Evolutionary conservation across 768 basidiomycete genomes (phyloP).

Genomic region (Boletus patriciae): DNA sequence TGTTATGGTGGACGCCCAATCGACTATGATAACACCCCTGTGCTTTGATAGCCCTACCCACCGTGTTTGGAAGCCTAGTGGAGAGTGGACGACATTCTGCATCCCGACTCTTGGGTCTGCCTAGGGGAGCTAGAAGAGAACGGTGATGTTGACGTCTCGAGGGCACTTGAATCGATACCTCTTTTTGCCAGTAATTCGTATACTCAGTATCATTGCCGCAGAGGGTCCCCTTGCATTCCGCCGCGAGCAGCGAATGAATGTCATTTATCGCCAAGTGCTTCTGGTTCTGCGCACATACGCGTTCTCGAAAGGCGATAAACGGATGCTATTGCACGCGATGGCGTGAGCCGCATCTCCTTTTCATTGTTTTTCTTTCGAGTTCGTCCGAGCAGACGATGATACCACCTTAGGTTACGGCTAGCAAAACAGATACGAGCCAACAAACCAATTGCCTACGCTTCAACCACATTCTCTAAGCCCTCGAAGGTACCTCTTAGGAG

Average conservation of each 20-base stretch:
- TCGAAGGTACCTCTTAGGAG: background rate
- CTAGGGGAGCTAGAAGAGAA: no score
- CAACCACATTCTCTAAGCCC: no score
- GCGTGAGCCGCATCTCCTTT: slow-evolving; percentile 3
- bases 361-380: no score
- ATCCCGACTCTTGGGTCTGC: no score
- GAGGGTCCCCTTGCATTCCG: background rate
- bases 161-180: background rate
- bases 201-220: slow-evolving; percentile 5
- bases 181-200: slow-evolving; percentile 10
- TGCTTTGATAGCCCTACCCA: background rate
- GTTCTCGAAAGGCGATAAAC: slow-evolving; percentile 9
- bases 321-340: background rate
- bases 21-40: background rate
- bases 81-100: no score
- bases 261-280: no score
- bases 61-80: background rate
- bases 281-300: no score
- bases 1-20: background rate
- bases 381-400: background rate
- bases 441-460: no score
- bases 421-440: background rate
- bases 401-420: slow-evolving; percentile 5
- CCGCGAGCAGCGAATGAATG: no score
- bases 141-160: slow-evolving; percentile 1